A percentile compares a stretch with the other conserved stretches of the same genome.
These are phyloP conservation scores for Celoporthe dispersa DNA, from an alignment of 2,329 filamentous ascomycete species.

Conservation along the genomic window DNA sequence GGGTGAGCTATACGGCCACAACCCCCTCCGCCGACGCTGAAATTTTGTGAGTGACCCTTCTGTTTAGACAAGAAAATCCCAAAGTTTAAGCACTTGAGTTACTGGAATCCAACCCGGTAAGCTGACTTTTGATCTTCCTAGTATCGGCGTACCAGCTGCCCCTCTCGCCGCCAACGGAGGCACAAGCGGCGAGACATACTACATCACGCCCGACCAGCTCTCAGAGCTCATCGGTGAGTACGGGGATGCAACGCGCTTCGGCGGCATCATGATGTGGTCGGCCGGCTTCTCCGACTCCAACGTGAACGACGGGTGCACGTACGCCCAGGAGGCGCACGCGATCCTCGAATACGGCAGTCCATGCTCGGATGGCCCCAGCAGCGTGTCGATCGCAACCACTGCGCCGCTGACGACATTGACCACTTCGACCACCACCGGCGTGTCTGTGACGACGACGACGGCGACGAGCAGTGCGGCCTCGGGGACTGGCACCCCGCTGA, in stretches of 20 bases:
- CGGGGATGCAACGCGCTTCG: conserved; percentile 38
- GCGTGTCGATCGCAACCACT: conserved; percentile 16
- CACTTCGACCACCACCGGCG: neutral
- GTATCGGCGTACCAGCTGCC: conserved; percentile 37
- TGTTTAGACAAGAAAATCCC: too few relatives aligned
- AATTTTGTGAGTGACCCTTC: conserved; percentile 31
- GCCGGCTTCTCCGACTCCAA: conserved; percentile 45
- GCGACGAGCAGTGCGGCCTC: neutral
- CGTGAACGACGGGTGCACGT: conserved; percentile 43
- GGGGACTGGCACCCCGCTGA: conserved; percentile 32
- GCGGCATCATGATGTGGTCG: conserved; percentile 48
- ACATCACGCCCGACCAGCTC: conserved; percentile 40
- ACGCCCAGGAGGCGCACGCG: conserved; percentile 45
- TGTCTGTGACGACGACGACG: neutral
- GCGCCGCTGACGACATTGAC: conserved; percentile 1
- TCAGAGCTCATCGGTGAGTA: conserved; percentile 38
- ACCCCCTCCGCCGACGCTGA: conserved; percentile 36
- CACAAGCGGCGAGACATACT: conserved; percentile 40
- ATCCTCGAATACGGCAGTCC: conserved; percentile 34
- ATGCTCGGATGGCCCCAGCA: conserved; percentile 14
- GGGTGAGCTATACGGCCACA: conserved; percentile 35
- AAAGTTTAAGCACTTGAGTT: too few relatives aligned
- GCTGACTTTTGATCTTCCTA: neutral
- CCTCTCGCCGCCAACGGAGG: conserved; percentile 42
- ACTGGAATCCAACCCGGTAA: too few relatives aligned